Evolutionary conservation across 1,139 yeast species (phyloP), one percentile per base, ranked within the genome.

Genomic region (Sugiyamaella novakii): DNA sequence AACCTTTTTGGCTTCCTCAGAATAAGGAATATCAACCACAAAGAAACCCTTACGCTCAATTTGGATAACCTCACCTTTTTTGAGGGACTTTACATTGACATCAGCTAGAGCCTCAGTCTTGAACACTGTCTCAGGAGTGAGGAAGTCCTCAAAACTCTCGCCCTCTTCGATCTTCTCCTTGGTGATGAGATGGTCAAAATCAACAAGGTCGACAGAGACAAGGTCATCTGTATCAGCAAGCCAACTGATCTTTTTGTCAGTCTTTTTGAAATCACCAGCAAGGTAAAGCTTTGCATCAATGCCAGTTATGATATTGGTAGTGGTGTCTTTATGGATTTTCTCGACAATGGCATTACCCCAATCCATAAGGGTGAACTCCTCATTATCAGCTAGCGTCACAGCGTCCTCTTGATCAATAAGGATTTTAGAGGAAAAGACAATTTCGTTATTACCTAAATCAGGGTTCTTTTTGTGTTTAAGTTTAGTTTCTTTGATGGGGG

Each of bases 21-120:
- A 67, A 60, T 76, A 78, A 31, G 78, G 72, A 59, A 80, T 68
- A 68, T 92, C 98, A 54, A 91, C 77, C 68, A 94, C 82, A 80
- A 74, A 92, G 78, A 88, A 92, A 59, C 98, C 98, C 78, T 92
- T 92, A 78, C 98, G 86, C 75, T 92, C 98, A 60, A 92, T 88
- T 74, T 92, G 98, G 60, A 92, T 83, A 54, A 91, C 77, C 57
- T 87, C 95, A 56, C 96, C 96, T 57, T 75, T 84, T 75, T 86
- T 81, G 78, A 92, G 79, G 52, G 76, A 70, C 62, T 77, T 79
- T 56, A 91, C 80, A 66, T 91, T 92, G 61, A 80, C 69, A 68
- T 92, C 98, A 58, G 91, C 98, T 59, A 78, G 64, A 31, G 95
- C 97, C 40, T 74, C 68, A 48, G 87, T 75, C 66, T 79, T 86